Evolutionary conservation across 2,329 filamentous ascomycete genomes (phyloP).

Genomic region (Alternaria sp.): DNA sequence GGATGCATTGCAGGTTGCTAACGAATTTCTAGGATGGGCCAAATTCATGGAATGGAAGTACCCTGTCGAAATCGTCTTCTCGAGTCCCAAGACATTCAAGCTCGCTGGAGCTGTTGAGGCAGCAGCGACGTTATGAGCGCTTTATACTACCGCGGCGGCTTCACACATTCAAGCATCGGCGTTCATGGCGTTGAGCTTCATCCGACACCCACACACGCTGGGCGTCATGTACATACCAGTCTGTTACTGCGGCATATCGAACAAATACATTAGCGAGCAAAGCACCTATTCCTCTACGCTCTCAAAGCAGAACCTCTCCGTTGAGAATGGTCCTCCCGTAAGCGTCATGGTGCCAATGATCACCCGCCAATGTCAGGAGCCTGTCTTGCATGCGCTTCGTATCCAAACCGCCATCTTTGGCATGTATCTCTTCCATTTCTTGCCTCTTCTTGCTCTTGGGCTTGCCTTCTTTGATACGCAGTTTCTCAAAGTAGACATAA

Average conservation of each 20-base stretch:
- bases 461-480: slow-evolving; percentile 61
- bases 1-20: neutral
- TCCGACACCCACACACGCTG: neutral
- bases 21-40: slow-evolving; percentile 76
- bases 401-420: slow-evolving; percentile 11
- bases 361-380: neutral
- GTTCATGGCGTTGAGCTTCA: slow-evolving; percentile 16
- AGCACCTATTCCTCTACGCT: neutral
- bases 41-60: slow-evolving; percentile 96
- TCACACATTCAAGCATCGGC: slow-evolving; percentile 19
- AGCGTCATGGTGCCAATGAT: neutral
- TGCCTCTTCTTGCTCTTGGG: slow-evolving; percentile 60
- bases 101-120: slow-evolving; percentile 57
- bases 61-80: slow-evolving; percentile 72
- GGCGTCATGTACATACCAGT: slow-evolving; percentile 4
- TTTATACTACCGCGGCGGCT: neutral
- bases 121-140: slow-evolving; percentile 52
- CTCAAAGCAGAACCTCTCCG: neutral
- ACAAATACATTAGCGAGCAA: neutral
- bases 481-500: slow-evolving; percentile 69
- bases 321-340: neutral
- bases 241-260: neutral
- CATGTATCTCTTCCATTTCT: slow-evolving; percentile 59
- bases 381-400: slow-evolving; percentile 4
- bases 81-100: slow-evolving; percentile 57